Evolutionary conservation across 495 filamentous ascomycete species (phyloP), one percentile per base, ranked within the genome.

Genomic region (Neurospora sp.): DNA sequence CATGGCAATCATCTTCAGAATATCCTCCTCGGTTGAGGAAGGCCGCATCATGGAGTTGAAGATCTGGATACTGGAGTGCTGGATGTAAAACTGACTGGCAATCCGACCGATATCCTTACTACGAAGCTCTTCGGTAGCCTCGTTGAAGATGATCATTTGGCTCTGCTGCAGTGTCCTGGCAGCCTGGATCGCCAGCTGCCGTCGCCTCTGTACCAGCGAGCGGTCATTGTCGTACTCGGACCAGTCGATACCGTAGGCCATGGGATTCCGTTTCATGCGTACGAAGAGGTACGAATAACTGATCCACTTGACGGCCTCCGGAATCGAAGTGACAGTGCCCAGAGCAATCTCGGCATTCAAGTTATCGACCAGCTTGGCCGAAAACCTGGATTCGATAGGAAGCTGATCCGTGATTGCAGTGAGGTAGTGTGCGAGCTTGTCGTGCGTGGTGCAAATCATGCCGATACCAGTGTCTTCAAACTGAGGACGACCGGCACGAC

Each of bases 101-200:
- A 99, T 99, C 22, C 96, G 90, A 39, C 96, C 96, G 20, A 98
- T 89, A 79, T 98, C 94, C 79, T 98, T 99, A 69, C 93, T 91
- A 66, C 91, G 89, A 12, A 99, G 88, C 75, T 95, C 94, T 79
- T 97, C 93, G 0, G 96, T 98, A 16, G 83, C 85, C 73, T 98
- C 96, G 77, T 98, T 96, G 85, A 95, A 98, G 53, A 98, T 96
- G 75, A 99, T 94, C 96, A 99, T 99, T 79, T 98, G 96, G 76
- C 91, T 96, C 76, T 94, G 87, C 75, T 96, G 93, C 40, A 99
- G 84, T 3, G 91, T 90, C 27, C 89, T 85, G 3, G 96, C 96
- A 41, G 96, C 96, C 74, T 95, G 89, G 70, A 97, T 92, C 71
- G 96, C 90, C 70, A 98, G 83, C 59, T 96, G 88, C 20, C 93